Evolutionary conservation across 148 eudicot genomes (phyloP), one percentile per base, ranked within the genome.

Genomic region (Rhododendron williamsianum): DNA sequence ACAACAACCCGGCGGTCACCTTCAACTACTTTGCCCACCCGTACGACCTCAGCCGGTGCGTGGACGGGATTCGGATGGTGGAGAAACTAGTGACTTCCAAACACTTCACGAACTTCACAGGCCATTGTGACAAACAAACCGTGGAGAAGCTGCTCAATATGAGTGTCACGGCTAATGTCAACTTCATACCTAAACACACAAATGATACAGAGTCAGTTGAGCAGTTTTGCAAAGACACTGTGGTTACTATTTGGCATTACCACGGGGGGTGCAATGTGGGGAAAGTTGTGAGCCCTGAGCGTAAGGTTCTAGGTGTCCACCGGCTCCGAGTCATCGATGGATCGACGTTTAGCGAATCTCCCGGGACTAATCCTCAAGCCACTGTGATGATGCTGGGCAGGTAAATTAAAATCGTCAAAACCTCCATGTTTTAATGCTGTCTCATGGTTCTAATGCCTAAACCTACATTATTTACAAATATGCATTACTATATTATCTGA

Each of bases 361-460:
- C 99, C 1, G 99, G 99, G 71, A 97, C 99, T 51, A 97, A 97
- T 89, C 99, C 99, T 87, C 99, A 97, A 87, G 99, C 96, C 79
- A 97, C 99, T 54, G 94, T 97, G 30, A 90, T 97, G 98, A 97
- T 97, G 99, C 81, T 97, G 94, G 99, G 99, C 87, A 91, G 99
- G 99, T 96, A 76, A 52, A 8, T 58, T 52, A 3, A 23, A n/a
- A 54, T 51, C 0, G 25, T 3, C n/a, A 76, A 9, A 54, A 54
- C 16, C 5, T 54, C 43, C n/a, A 76, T 41, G 51, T 77, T 45
- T 77, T 5, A 10, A 41, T 41, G 45, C 45, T 41, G 45, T 41
- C 45, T 41, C 45, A 41, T 41, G 45, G 45, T 41, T 6, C 45
- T 41, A 33, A 33, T 33, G 35, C 1, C 35, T 33, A 33, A 33